Evolutionary conservation across 257 asterid genomes (phyloP).

Genomic region (Petunia axillaris): DNA sequence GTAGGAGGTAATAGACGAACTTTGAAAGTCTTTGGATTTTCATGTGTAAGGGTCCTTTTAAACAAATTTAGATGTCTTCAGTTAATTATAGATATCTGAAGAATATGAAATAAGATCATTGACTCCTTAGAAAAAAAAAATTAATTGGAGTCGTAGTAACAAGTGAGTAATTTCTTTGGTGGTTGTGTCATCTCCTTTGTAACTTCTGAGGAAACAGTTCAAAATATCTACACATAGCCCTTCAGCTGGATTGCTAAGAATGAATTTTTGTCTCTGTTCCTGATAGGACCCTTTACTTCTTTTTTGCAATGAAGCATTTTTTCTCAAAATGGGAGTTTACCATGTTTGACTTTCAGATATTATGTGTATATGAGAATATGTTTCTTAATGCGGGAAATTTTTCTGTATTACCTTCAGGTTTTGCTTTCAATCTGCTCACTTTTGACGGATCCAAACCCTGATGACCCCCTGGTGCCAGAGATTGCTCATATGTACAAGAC

Average conservation of each 20-base stretch:
- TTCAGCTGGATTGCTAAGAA: not conserved
- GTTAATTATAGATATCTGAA: not conserved
- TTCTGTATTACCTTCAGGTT: constrained; percentile 24
- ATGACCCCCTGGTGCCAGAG: constrained; percentile 33
- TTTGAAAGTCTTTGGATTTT: not conserved
- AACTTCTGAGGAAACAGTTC: not conserved
- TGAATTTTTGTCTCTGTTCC: not conserved
- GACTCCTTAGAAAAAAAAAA: not conserved
- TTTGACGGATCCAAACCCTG: constrained; percentile 34
- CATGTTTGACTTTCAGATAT: not conserved
- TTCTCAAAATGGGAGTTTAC: not conserved
- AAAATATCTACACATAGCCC: not conserved
- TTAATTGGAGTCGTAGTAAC: not conserved
- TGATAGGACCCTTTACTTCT: not conserved
- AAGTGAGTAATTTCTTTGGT: not conserved
- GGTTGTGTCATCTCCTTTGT: not conserved
- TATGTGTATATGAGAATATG: not conserved
- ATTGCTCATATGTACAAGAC: constrained; percentile 38
- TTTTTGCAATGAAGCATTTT: not conserved
- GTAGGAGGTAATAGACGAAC: not conserved
- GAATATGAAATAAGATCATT: not conserved
- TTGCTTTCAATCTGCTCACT: constrained; percentile 35
- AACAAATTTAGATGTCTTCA: not conserved
- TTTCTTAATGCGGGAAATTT: constrained; percentile 23
- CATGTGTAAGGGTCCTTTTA: not conserved